These are phyloP conservation scores for Wickerhamomyces silvicola DNA, from an alignment of 805 yeast genomes.

Conservation along the genomic window DNA sequence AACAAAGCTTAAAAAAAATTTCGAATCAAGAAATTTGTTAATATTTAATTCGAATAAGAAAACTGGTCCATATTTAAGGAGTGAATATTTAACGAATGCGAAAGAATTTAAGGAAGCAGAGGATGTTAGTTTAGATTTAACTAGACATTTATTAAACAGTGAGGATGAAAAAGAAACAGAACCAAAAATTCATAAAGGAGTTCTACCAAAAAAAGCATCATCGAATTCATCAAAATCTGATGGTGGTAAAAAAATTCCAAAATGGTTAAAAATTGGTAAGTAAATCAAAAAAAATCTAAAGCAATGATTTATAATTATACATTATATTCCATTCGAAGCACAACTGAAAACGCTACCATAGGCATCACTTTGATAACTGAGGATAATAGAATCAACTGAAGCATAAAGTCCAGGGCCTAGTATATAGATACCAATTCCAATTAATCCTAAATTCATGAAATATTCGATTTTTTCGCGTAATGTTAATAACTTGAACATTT, in stretches of 20 bases:
- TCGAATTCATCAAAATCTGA: neutral
- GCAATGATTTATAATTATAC: neutral
- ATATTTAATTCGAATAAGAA: conserved; percentile 22
- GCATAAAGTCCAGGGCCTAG: conserved; percentile 57
- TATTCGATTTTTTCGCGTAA: conserved; percentile 31
- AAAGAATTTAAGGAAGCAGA: conserved; percentile 27
- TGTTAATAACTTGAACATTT: conserved; percentile 25
- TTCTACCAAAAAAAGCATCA: conserved; percentile 10
- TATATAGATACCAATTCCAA: conserved; percentile 44
- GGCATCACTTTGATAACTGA: conserved; percentile 39
- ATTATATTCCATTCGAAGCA: conserved; percentile 31
- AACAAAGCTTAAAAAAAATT: conserved; percentile 28
- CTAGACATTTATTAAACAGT: conserved; percentile 5
- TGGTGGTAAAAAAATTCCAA: conserved; percentile 27
- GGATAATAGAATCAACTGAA: conserved; percentile 47
- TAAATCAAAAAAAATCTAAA: conserved; percentile 15
- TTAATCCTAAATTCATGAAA: conserved; percentile 30
- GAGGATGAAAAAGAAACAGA: conserved; percentile 4
- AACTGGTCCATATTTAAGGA: conserved; percentile 24
- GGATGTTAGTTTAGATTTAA: conserved; percentile 13
- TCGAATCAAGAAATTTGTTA: conserved; percentile 42
- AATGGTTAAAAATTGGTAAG: conserved; percentile 35
- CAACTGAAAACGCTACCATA: conserved; percentile 51
- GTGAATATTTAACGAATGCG: conserved; percentile 24
- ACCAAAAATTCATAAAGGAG: conserved; percentile 13